Evolutionary conservation across 2,329 filamentous ascomycete species (phyloP), one percentile per base, ranked within the genome.

Genomic region (Chaetomiaceae sp.): DNA sequence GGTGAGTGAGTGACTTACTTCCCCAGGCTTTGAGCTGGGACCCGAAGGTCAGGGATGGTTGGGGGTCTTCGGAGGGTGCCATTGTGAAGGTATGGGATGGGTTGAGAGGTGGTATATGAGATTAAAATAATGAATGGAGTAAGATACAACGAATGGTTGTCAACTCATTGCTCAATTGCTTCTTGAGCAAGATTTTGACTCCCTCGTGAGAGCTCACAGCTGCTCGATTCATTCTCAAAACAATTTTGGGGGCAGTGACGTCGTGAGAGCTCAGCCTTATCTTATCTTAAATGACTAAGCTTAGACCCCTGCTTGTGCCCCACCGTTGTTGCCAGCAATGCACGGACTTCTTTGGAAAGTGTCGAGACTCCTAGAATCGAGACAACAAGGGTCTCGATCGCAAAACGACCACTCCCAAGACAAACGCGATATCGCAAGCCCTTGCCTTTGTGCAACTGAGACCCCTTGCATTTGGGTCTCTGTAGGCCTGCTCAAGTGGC

Each of bases 11-110:
- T 23, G 19, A 75, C 77, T 65, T 72, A 80, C 77, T 74, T 57
- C 77, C 77, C 75, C 77, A 80, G 52, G 68, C 73, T 31, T 72
- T 67, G 2, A 80, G 25, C 61, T 63, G 44, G 67, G 67, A 52
- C 67, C 56, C 12, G 70, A 47, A 4, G 71, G 66, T 53, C 65
- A 70, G 22, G 68, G 47, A 23, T 22, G 48, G 14, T 9, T 7
- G 68, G 63, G 27, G 34, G 17, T 55, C 48, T 9, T 55, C 50
- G 27, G 40, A 2, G 19, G 50, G 25, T 14, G 55, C 38, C 60
- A 62, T 62, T 27, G 31, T 53, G 19, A 22, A 40, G 3, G 6
- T 2, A 31, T 27, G 48, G 33, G 6, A 3, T 6, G 27, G 27
- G 4, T 9, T n/a, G 4, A 4, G 14, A 27, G 20, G 5, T 17